Percentiles rank a stretch among this genome's conserved stretches.
Evolutionary conservation across 257 asterid species (phyloP).

Genomic region (Solanum clarkiae): DNA sequence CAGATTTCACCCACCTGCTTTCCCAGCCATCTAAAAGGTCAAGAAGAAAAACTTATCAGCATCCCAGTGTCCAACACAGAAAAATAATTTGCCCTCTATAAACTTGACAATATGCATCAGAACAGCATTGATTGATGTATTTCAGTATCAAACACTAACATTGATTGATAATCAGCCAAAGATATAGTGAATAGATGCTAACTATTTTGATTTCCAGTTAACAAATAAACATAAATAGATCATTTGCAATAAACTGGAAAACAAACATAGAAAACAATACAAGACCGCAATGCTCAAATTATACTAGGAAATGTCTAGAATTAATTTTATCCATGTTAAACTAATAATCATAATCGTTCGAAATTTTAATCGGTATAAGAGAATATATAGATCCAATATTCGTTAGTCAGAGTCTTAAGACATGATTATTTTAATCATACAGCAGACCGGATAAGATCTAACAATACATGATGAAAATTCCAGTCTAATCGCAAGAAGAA

Average conservation of each 20-base stretch:
- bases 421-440: not conserved
- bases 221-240: not conserved
- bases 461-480: not conserved
- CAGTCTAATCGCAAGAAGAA: not conserved
- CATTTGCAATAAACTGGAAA: not conserved
- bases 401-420: not conserved
- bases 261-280: not conserved
- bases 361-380: not conserved
- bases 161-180: not conserved
- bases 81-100: not conserved
- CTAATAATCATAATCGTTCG: not conserved
- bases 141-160: not conserved
- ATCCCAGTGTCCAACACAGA: not conserved
- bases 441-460: not conserved
- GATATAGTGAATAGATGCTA: not conserved
- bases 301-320: not conserved
- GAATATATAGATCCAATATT: not conserved
- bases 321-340: not conserved
- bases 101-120: not conserved
- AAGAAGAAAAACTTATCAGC: conserved; percentile 7
- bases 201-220: not conserved
- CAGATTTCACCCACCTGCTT: conserved; percentile 87
- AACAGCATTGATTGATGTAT: not conserved
- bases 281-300: not conserved
- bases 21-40: conserved; percentile 74